These are phyloP conservation scores for Sequoia sempervirens DNA, from an alignment of 75 land plant species.

Conservation along the genomic window DNA sequence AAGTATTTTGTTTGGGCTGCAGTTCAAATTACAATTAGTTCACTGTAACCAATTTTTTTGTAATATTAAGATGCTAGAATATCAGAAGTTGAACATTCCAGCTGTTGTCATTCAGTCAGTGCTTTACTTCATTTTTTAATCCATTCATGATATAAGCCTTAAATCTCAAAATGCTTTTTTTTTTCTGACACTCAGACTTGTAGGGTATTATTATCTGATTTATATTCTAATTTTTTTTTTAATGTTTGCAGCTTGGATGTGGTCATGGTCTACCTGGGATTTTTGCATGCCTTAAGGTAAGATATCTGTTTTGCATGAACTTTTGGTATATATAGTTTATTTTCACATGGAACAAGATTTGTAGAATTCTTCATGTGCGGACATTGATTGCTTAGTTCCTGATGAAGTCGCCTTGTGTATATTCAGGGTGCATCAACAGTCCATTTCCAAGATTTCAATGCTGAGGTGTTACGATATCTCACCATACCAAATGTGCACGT, in stretches of 20 bases:
- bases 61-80: neutral
- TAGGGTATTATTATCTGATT: neutral
- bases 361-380: neutral
- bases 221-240: neutral
- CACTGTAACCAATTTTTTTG: neutral
- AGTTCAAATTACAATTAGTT: neutral
- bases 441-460: conserved; percentile 76
- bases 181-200: neutral
- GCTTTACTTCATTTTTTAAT: neutral
- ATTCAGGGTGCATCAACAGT: conserved; percentile 69
- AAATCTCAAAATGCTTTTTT: neutral
- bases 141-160: neutral
- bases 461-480: conserved; percentile 59
- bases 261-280: conserved; percentile 73
- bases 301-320: neutral
- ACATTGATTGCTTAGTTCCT: conserved; percentile 5
- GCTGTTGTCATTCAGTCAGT: neutral
- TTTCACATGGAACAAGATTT: neutral
- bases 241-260: conserved; percentile 59
- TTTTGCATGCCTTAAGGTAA: conserved; percentile 83
- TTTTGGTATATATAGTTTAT: neutral
- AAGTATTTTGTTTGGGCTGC: neutral
- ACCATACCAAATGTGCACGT: conserved; percentile 76
- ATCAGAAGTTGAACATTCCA: neutral
- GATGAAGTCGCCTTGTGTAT: neutral